phyloP scores from a whole-genome alignment of 2,329 filamentous ascomycete genomes.

The Trichoderma semiorbis region DNA sequence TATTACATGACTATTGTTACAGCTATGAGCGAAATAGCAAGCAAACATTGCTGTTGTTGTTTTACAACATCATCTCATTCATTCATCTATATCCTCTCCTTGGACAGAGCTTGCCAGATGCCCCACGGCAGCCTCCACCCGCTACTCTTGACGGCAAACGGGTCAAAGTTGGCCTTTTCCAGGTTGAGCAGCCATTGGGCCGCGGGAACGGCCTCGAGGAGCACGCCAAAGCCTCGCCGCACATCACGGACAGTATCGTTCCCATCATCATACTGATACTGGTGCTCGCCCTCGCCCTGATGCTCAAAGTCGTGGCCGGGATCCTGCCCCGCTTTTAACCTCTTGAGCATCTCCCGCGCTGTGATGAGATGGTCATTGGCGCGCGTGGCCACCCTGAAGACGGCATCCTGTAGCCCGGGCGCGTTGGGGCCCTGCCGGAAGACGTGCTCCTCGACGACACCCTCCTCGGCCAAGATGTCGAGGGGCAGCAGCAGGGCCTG shows the following conservation, averaged over 20 bases:
- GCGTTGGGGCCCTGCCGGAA: slow-evolving; percentile 77
- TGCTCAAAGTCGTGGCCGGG: slow-evolving; percentile 89
- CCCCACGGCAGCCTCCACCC: slow-evolving; percentile 86
- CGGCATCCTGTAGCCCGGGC: slow-evolving; percentile 77
- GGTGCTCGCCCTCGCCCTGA: slow-evolving; percentile 67
- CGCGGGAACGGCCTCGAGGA: slow-evolving; percentile 77
- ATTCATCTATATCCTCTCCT: slow-evolving; percentile 40
- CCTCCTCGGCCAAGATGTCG: slow-evolving; percentile 80
- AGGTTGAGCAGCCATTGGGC: slow-evolving; percentile 74
- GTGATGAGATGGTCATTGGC: slow-evolving; percentile 96
- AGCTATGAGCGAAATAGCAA: not conserved
- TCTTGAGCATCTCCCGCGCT: slow-evolving; percentile 84
- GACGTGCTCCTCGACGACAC: slow-evolving; percentile 84
- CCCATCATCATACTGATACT: slow-evolving; percentile 43
- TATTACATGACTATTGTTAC: not conserved
- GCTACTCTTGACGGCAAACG: slow-evolving; percentile 60
- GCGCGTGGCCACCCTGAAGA: slow-evolving; percentile 87
- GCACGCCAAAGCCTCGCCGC: slow-evolving; percentile 68
- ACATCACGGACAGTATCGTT: slow-evolving; percentile 41
- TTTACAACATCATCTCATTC: not conserved
- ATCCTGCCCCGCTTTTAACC: slow-evolving; percentile 67
- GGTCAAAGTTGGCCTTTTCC: slow-evolving; percentile 80
- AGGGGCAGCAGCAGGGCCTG: slow-evolving; percentile 73
- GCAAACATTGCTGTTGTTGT: not conserved
- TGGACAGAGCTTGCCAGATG: slow-evolving; percentile 53